Conservation (phyloP, 352 stramenopile genomes). For the Globisporangium barbulae region DNA sequence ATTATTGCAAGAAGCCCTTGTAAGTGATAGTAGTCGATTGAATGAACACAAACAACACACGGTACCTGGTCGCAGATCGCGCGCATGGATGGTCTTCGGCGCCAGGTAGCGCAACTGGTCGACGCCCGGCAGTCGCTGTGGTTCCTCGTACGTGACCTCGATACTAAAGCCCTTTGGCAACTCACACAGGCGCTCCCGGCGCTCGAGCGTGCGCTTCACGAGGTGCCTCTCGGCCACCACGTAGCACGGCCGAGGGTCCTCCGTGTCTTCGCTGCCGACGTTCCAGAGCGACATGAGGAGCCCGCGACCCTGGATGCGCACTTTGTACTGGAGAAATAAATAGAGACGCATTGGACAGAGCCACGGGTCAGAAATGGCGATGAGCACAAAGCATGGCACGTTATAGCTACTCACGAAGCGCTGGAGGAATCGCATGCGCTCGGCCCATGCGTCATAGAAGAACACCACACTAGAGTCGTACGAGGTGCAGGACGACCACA, state of each 20-base stretch:
- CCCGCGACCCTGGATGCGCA: constrained; percentile 46
- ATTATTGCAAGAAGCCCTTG: background rate
- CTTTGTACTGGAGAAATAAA: constrained; percentile 42
- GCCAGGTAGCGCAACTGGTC: constrained; percentile 60
- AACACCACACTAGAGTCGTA: constrained; percentile 59
- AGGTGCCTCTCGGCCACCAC: constrained; percentile 59
- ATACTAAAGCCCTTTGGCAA: constrained; percentile 39
- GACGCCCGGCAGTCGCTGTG: constrained; percentile 40
- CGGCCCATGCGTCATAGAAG: constrained; percentile 74
- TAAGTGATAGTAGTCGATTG: background rate
- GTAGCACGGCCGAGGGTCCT: constrained; percentile 53
- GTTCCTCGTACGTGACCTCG: constrained; percentile 52
- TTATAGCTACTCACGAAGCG: constrained; percentile 38
- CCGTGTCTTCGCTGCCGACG: constrained; percentile 46
- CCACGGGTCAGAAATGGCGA: background rate
- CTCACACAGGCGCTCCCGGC: constrained; percentile 27
- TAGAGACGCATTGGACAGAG: background rate
- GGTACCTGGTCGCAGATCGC: constrained; percentile 28
- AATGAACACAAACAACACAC: background rate
- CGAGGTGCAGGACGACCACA: constrained; percentile 21
- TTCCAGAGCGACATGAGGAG: constrained; percentile 57
- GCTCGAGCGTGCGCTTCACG: constrained; percentile 44
- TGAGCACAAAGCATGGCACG: background rate
- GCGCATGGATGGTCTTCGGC: constrained; percentile 34
- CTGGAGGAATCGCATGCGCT: constrained; percentile 54